Base-by-base conservation (phyloP, 139 green algal species). In the Spirogloea muscicola region DNA sequence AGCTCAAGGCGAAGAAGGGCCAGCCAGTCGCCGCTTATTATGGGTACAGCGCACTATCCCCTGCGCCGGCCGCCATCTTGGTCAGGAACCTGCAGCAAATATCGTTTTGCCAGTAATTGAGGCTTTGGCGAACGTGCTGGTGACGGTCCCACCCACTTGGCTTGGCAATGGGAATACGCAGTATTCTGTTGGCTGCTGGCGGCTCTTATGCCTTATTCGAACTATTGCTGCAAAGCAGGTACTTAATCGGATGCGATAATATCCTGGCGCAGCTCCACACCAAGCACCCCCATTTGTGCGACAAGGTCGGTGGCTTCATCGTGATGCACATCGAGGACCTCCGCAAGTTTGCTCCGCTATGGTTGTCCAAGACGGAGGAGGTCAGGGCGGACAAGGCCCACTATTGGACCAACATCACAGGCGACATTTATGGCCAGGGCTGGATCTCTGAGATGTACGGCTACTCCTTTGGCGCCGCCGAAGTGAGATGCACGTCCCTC, bases 371-470 rank as follows among this genome's bases (percentile, higher is more conserved):
- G 64, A 80, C 72, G 33, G 46, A 74, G 64, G 72, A 80, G 41
- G 63, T 80, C 25, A 61, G 71, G 9, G 61, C 71, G 2, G 71
- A 79, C 58, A 64, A 36, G 31, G 64, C 60, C 0, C 60, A 79
- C 7, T 68, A 78, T 3, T 58, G 2, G 1, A 0, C 60, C 60
- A 77, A 73, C 49, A 81, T 83, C 31, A 85, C 74, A 16, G 79
- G 79, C 25, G 79, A 85, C 34, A 66, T 73, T n/a, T 79, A 82
- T 36, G 39, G 49, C n/a, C 10, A 80, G 34, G 74, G 62, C 29
- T 86, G 82, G 82, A 87, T 87, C 52, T 76, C 61, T 1, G 80
- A 87, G 39, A 87, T 87, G 82, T 87, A 86, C 37, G 82, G 80
- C 31, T 87, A 87, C 73, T 55, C 68, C 5, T 87, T 84, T 41